Evolutionary conservation across 306 rosid genomes (phyloP).

Genomic region (Quercus agrifolia): DNA sequence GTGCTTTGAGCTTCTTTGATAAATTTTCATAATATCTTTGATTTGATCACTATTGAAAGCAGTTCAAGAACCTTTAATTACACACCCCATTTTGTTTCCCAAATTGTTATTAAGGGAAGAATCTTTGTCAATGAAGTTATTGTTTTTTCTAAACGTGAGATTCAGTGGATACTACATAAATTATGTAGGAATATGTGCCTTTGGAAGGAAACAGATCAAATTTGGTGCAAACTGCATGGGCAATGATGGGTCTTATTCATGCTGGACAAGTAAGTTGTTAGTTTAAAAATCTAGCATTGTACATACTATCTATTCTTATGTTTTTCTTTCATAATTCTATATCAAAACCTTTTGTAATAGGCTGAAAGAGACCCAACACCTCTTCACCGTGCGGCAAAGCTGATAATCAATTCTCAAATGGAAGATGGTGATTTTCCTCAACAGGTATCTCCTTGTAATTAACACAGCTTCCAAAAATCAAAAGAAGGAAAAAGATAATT

Average conservation of each 20-base stretch:
- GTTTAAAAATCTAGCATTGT: not conserved
- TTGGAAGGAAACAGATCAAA: constrained; percentile 51
- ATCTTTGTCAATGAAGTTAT: not conserved
- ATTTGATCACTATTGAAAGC: not conserved
- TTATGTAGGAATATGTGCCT: constrained; percentile 38
- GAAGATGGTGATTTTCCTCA: constrained; percentile 74
- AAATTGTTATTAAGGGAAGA: not conserved
- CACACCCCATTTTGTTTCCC: not conserved
- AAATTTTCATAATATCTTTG: not conserved
- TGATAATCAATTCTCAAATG: constrained; percentile 53
- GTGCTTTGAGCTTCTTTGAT: no score
- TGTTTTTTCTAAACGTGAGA: not conserved
- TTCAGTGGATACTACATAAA: no score
- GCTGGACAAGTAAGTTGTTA: constrained; percentile 40
- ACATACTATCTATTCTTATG: not conserved
- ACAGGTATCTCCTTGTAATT: constrained; percentile 27
- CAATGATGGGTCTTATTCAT: constrained; percentile 61
- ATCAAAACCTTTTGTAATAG: constrained; percentile 12
- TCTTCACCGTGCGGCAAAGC: constrained; percentile 54
- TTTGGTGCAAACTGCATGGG: constrained; percentile 72
- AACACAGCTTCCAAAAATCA: not conserved
- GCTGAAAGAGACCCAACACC: constrained; percentile 54
- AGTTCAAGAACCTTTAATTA: not conserved
- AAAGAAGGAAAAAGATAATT: not conserved
- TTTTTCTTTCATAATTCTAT: not conserved